These are phyloP conservation scores for Poronia punctata DNA, from an alignment of 495 filamentous ascomycete genomes.

Conservation along the genomic window DNA sequence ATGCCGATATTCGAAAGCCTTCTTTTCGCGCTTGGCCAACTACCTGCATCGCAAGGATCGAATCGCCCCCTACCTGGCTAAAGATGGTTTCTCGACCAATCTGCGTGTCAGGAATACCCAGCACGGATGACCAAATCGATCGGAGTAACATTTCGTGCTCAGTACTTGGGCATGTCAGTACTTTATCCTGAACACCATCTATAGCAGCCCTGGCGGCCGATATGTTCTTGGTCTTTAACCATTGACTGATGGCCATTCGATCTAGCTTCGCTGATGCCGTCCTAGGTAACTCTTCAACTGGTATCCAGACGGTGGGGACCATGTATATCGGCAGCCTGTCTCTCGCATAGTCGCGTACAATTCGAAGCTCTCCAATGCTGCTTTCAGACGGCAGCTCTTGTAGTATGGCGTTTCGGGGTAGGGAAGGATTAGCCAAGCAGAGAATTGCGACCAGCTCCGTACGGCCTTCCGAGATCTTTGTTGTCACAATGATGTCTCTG, in stretches of 20 bases:
- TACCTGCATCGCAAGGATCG: too few species aligned
- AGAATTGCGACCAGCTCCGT: constrained; percentile 17
- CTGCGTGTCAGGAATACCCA: too few species aligned
- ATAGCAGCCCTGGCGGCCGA: too few species aligned
- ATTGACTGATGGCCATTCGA: constrained; percentile 5
- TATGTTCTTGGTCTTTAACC: constrained; percentile 2
- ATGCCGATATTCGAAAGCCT: too few species aligned
- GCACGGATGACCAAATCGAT: too few species aligned
- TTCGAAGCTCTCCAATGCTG: constrained; percentile 19
- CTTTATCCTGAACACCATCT: too few species aligned
- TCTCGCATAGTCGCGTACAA: constrained; percentile 3
- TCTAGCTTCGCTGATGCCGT: constrained; percentile 22
- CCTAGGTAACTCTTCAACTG: constrained; percentile 15
- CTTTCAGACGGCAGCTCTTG: constrained; percentile 19
- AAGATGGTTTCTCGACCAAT: too few species aligned
- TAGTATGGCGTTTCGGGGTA: constrained; percentile 10
- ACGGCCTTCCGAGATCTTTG: constrained; percentile 14
- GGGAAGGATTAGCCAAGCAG: constrained; percentile 21
- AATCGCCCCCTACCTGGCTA: too few species aligned
- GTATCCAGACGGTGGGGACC: constrained; percentile 18
- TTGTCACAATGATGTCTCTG: constrained; percentile 2
- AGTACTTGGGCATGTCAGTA: too few species aligned
- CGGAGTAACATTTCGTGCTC: too few species aligned
- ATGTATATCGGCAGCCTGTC: constrained; percentile 20
- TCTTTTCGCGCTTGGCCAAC: too few species aligned